Evolutionary conservation across 768 basidiomycete genomes (phyloP).

Genomic region (Pholiota microspora): DNA sequence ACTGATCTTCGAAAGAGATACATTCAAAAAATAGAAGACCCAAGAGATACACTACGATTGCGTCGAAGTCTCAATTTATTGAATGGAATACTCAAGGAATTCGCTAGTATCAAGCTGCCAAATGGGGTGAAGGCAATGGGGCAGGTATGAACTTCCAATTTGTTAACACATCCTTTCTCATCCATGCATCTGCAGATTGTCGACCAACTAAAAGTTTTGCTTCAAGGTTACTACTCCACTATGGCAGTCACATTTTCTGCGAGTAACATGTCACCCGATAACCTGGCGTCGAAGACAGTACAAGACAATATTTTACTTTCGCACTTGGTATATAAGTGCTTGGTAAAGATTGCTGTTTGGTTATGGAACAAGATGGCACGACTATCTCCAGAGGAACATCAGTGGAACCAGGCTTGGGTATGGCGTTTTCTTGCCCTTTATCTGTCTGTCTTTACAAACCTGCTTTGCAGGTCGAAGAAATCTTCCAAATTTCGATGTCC

Average conservation of each 20-base stretch:
- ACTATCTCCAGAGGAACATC: conserved; percentile 39
- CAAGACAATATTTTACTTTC: conserved; percentile 47
- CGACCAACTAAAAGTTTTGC: conserved; percentile 46
- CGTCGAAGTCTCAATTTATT: conserved; percentile 63
- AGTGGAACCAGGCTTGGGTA: conserved; percentile 54
- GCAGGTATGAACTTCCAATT: conserved; percentile 37
- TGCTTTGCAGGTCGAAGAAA: conserved; percentile 48
- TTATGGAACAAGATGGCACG: conserved; percentile 56
- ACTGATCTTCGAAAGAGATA: conserved; percentile 50
- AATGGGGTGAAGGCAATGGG: conserved; percentile 66
- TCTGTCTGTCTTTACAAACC: conserved; percentile 2
- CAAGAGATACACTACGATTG: conserved; percentile 45
- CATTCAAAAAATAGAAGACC: conserved; percentile 36
- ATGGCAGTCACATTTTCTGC: conserved; percentile 40
- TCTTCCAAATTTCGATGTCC: conserved; percentile 58
- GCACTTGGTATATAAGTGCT: conserved; percentile 73
- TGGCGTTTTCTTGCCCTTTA: conserved; percentile 9
- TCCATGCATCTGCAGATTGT: conserved; percentile 42
- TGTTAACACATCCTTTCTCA: neutral
- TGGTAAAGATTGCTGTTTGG: conserved; percentile 71
- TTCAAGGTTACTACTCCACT: conserved; percentile 61
- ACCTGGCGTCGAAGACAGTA: conserved; percentile 37
- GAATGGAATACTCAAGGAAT: conserved; percentile 67
- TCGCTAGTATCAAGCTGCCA: conserved; percentile 67
- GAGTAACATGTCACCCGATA: conserved; percentile 38